Conservation (phyloP, 2,329 filamentous ascomycete species). For the Furcasterigmium sp. region DNA sequence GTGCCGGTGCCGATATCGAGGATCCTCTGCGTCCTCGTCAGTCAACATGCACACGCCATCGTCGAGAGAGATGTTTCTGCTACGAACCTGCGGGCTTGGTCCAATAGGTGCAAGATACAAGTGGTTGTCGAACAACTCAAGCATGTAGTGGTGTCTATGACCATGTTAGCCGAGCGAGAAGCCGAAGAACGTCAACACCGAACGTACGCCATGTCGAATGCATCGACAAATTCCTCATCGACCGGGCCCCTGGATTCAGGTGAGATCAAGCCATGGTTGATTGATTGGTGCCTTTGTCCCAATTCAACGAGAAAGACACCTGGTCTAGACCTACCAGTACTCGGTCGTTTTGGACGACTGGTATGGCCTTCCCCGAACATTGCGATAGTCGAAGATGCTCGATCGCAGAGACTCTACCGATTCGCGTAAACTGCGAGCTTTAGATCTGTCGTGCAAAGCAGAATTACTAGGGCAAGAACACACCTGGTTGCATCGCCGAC, state of each 20-base stretch:
- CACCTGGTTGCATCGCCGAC: too few relatives aligned
- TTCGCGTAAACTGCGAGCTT: not conserved
- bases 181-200: too few relatives aligned
- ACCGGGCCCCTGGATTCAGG: slow-evolving; percentile 6
- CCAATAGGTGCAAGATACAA: slow-evolving; percentile 28
- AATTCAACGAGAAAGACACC: too few relatives aligned
- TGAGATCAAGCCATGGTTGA: not conserved
- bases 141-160: too few relatives aligned
- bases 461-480: too few relatives aligned
- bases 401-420: slow-evolving; percentile 25
- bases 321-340: slow-evolving; percentile 15
- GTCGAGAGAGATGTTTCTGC: too few relatives aligned
- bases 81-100: slow-evolving; percentile 15
- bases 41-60: too few relatives aligned
- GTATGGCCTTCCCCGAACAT: slow-evolving; percentile 24
- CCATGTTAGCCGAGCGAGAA: too few relatives aligned
- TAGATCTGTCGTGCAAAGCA: too few relatives aligned
- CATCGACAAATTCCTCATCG: slow-evolving; percentile 14
- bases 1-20: not conserved
- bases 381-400: slow-evolving; percentile 25
- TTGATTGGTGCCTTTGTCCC: too few relatives aligned
- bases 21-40: not conserved
- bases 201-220: too few relatives aligned
- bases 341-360: slow-evolving; percentile 19
- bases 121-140: too few relatives aligned